Conservation (phyloP, 768 basidiomycete species). For the Paxillus ammoniavirescens region DNA sequence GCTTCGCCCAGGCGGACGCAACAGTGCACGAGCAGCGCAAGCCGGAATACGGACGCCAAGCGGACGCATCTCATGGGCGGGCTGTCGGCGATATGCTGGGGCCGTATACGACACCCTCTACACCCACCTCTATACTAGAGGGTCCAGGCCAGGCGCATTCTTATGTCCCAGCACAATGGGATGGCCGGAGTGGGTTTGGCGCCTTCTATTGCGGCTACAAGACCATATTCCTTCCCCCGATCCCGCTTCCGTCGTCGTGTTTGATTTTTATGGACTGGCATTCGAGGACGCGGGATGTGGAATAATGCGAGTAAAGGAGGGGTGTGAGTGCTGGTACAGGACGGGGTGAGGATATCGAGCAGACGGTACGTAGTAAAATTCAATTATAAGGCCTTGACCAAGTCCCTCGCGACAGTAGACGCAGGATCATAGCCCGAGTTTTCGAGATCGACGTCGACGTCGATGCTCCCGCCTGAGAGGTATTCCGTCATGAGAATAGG, state of each 20-base stretch:
- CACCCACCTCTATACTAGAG: conserved; percentile 4
- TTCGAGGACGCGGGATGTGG: no score
- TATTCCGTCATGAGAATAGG: no score
- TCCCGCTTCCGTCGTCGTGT: not conserved
- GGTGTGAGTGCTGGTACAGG: no score
- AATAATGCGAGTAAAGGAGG: no score
- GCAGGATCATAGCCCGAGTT: no score
- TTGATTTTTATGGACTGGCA: no score
- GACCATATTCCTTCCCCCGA: conserved; percentile 1
- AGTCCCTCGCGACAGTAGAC: no score
- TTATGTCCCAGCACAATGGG: not conserved
- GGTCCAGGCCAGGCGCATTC: conserved; percentile 5
- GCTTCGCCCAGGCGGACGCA: conserved; percentile 41
- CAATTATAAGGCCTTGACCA: no score
- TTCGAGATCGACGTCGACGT: no score
- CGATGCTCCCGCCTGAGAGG: no score
- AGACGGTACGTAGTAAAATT: no score
- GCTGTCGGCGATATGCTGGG: conserved; percentile 14
- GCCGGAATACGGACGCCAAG: conserved; percentile 11
- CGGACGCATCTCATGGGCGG: conserved; percentile 7
- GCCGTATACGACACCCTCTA: conserved; percentile 5
- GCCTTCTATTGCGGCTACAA: conserved; percentile 17
- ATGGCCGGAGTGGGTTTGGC: not conserved
- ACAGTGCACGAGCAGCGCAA: conserved; percentile 14
- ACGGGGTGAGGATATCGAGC: no score